Evolutionary conservation across 75 land plant species (phyloP).

Genomic region (Cupressus sempervirens): DNA sequence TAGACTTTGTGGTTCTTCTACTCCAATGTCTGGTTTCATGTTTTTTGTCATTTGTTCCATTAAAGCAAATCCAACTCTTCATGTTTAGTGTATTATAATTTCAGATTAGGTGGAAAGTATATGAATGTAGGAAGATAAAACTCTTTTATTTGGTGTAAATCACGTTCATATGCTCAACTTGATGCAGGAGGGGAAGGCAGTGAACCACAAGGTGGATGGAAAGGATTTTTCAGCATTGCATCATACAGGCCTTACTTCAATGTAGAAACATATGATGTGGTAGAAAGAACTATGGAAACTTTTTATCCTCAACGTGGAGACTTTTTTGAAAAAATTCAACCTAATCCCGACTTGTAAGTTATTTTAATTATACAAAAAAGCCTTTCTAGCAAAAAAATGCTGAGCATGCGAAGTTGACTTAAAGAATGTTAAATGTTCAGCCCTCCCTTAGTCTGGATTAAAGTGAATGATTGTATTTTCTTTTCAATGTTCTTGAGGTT

Average conservation of each 20-base stretch:
- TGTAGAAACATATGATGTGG: conserved; percentile 44
- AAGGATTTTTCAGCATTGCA: conserved; percentile 33
- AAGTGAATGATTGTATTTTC: too few species aligned
- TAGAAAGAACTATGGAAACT: conserved; percentile 34
- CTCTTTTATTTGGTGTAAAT: not conserved
- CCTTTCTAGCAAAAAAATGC: too few species aligned
- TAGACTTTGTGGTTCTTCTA: not conserved
- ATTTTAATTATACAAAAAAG: not conserved
- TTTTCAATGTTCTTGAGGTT: too few species aligned
- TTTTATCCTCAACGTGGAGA: conserved; percentile 39
- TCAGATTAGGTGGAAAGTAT: not conserved
- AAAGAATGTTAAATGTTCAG: too few species aligned
- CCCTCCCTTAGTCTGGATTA: too few species aligned
- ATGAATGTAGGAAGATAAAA: not conserved
- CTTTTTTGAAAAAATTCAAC: conserved; percentile 38
- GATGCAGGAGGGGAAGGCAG: conserved; percentile 23
- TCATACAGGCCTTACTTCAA: conserved; percentile 49
- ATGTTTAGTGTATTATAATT: not conserved
- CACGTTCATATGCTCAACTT: conserved; percentile 47
- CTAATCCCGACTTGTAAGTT: conserved; percentile 50
- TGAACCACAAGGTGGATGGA: conserved; percentile 26
- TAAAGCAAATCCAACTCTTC: not conserved
- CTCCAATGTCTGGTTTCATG: not conserved
- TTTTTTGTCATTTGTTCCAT: not conserved
- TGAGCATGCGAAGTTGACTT: too few species aligned